These are phyloP conservation scores for Hypseocharis bilobata DNA, from an alignment of 441 rosid genomes.

Conservation along the genomic window DNA sequence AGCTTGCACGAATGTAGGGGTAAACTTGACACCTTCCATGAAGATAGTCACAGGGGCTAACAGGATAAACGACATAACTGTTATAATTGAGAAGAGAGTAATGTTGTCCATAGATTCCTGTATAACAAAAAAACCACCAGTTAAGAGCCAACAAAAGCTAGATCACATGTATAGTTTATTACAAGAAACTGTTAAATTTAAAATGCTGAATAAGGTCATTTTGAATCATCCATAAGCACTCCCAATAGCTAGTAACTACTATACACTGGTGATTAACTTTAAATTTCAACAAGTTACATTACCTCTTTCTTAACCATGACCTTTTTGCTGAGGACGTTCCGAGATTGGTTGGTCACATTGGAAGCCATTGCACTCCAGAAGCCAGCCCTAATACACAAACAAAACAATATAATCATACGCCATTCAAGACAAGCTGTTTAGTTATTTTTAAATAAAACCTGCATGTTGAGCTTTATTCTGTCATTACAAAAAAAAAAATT, in stretches of 20 bases:
- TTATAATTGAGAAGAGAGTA: slow-evolving; percentile 84
- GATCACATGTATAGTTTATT: neutral
- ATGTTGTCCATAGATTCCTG: slow-evolving; percentile 95
- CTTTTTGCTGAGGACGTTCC: slow-evolving; percentile 93
- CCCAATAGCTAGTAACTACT: neutral
- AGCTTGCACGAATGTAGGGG: slow-evolving; percentile 70
- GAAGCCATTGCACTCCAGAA: slow-evolving; percentile 99
- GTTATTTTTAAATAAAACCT: neutral
- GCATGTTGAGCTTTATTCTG: neutral
- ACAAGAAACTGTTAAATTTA: no score
- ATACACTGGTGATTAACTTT: neutral
- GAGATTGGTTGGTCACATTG: slow-evolving; percentile 89
- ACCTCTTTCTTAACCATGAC: slow-evolving; percentile 95
- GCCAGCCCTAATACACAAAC: slow-evolving; percentile 60
- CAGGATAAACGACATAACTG: slow-evolving; percentile 74
- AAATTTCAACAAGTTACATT: slow-evolving; percentile 16
- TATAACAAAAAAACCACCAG: neutral
- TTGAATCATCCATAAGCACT: neutral
- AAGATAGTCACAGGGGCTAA: slow-evolving; percentile 70
- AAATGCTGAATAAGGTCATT: neutral
- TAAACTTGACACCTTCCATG: slow-evolving; percentile 78
- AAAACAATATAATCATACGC: neutral
- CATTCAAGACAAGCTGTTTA: neutral
- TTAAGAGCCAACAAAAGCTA: neutral
- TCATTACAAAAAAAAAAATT: neutral